phyloP scores from a whole-genome alignment of 2,329 filamentous ascomycete genomes.

The Curvularia hawaiiensis region DNA sequence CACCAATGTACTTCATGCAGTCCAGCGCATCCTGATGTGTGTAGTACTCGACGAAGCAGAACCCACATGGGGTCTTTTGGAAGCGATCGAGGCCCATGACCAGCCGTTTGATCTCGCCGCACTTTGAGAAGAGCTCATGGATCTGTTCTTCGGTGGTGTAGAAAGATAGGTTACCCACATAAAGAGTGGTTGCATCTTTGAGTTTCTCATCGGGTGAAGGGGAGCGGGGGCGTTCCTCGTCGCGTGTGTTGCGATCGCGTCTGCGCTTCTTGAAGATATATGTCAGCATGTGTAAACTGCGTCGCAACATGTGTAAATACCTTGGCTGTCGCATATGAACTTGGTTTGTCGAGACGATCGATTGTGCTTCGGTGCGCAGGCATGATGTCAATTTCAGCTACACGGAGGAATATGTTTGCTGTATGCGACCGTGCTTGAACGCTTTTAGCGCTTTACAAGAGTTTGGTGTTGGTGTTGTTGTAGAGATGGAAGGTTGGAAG shows the following conservation, averaged over 20 bases:
- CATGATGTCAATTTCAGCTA: slow-evolving; percentile 23
- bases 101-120: slow-evolving; percentile 96
- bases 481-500: slow-evolving; percentile 3
- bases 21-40: slow-evolving; percentile 96
- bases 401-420: not conserved
- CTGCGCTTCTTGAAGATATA: slow-evolving; percentile 67
- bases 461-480: slow-evolving; percentile 1
- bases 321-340: slow-evolving; percentile 87
- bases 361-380: slow-evolving; percentile 71
- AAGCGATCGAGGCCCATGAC: slow-evolving; percentile 98
- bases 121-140: slow-evolving; percentile 92
- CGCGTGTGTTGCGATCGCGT: slow-evolving; percentile 63
- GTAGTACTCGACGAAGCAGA: slow-evolving; percentile 99
- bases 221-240: slow-evolving; percentile 57
- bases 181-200: slow-evolving; percentile 88
- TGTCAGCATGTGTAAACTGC: slow-evolving; percentile 11
- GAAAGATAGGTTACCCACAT: slow-evolving; percentile 97
- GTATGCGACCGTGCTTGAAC: slow-evolving; percentile 5
- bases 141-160: slow-evolving; percentile 99
- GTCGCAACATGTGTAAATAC: slow-evolving; percentile 53
- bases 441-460: not conserved
- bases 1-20: slow-evolving; percentile 98
- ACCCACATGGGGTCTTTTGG: slow-evolving; percentile 96
- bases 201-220: slow-evolving; percentile 76
- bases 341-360: slow-evolving; percentile 90